A percentile compares a stretch with the other conserved stretches of the same genome.
phyloP scores from a whole-genome alignment of 768 basidiomycete genomes.

The Baorangia bicolor region DNA sequence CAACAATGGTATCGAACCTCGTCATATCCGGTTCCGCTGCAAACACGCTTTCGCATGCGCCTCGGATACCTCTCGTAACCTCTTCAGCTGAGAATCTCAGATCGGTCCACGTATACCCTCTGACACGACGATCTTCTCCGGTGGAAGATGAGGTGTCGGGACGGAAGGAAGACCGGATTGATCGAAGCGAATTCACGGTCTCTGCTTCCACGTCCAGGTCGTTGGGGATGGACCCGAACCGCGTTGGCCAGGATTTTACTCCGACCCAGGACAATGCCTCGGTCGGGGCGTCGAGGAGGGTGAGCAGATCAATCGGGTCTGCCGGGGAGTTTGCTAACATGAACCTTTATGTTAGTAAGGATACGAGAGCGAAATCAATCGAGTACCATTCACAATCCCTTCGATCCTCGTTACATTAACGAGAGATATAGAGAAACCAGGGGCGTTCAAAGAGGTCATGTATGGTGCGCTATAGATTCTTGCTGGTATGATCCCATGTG shows the following conservation, averaged over 20 bases:
- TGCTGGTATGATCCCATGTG: slow-evolving; percentile 33
- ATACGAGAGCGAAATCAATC: neutral
- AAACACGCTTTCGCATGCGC: slow-evolving; percentile 45
- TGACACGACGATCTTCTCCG: too few relatives aligned
- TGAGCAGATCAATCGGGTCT: slow-evolving; percentile 22
- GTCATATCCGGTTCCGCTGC: slow-evolving; percentile 52
- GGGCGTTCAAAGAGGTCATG: slow-evolving; percentile 63
- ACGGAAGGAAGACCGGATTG: slow-evolving; percentile 3
- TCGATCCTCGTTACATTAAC: slow-evolving; percentile 42
- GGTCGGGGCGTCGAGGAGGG: slow-evolving; percentile 43
- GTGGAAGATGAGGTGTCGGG: neutral
- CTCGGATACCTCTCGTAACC: slow-evolving; percentile 7
- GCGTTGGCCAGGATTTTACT: slow-evolving; percentile 31
- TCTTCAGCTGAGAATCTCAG: slow-evolving; percentile 14
- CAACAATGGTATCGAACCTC: slow-evolving; percentile 56
- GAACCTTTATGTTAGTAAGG: neutral
- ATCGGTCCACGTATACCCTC: slow-evolving; percentile 4
- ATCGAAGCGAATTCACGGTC: neutral
- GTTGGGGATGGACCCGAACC: neutral
- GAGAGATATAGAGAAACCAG: slow-evolving; percentile 54
- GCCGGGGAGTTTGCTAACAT: slow-evolving; percentile 15
- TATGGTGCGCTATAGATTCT: slow-evolving; percentile 49
- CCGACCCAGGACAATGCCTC: slow-evolving; percentile 45
- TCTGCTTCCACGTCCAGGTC: slow-evolving; percentile 2
- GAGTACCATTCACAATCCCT: slow-evolving; percentile 10